Percentiles rank a stretch among this genome's conserved stretches.
Conservation (phyloP, 768 basidiomycete species). For the Pholiota microspora region DNA sequence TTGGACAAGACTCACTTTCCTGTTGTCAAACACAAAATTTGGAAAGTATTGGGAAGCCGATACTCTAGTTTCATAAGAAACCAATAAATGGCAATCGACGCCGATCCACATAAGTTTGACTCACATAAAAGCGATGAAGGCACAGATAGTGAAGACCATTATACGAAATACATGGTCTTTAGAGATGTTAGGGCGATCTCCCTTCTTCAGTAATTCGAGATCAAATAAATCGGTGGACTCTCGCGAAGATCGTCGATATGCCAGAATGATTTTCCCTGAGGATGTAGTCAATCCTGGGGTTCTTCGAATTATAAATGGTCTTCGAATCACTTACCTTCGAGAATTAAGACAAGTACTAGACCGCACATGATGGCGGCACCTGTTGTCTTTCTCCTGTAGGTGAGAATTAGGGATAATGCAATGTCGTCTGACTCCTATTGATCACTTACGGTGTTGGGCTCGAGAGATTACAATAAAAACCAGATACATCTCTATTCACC, state of each 20-base stretch:
- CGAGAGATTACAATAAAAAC: slow-evolving; percentile 2
- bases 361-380: slow-evolving; percentile 6
- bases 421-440: not conserved
- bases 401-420: not conserved
- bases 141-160: slow-evolving; percentile 3
- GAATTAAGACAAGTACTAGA: slow-evolving; percentile 9
- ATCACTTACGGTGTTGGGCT: slow-evolving; percentile 1
- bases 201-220: not conserved
- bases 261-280: not conserved
- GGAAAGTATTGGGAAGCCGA: slow-evolving; percentile 3
- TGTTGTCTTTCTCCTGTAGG: slow-evolving; percentile 1
- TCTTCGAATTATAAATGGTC: not conserved
- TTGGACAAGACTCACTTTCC: not conserved
- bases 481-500: not conserved
- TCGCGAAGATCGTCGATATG: slow-evolving; percentile 1
- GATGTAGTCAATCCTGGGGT: no score
- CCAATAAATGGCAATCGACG: not conserved
- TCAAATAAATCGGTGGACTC: not conserved
- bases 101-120: not conserved
- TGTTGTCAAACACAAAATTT: not conserved
- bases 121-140: slow-evolving; percentile 7
- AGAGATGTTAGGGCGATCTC: not conserved
- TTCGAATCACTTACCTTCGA: slow-evolving; percentile 7
- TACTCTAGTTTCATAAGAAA: not conserved
- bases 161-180: not conserved